Evolutionary conservation across 352 stramenopile species (phyloP), one percentile per base, ranked within the genome.

Genomic region (Globisporangium acanthophoron): DNA sequence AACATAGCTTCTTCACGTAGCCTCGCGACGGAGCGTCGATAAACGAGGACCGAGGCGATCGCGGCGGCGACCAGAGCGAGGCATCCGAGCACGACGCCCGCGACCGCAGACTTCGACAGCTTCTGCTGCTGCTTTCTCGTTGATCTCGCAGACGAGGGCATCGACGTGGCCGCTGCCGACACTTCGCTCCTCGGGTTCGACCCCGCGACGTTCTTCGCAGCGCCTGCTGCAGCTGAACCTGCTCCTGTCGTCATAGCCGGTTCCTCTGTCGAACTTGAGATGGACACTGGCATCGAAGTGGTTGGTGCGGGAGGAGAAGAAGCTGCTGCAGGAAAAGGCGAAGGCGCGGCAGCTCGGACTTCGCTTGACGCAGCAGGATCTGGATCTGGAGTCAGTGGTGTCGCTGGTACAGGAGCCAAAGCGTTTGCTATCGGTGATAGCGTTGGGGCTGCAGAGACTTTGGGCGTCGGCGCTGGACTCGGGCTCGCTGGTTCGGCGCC

Each of bases 1-100:
- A 59, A 59, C 54, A 59, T 59, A 15, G 39, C 40, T 33, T 59
- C 54, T 18, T 59, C 54, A 6, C 54, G 54, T 6, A 52, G 31
- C 3, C 54, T 20, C 27, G 41, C 43, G 27, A 52, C n/a, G 20
- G 29, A 33, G n/a, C 24, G 49, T n/a, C 48, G 51, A 41, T 52
- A 59, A 7, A 52, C 29, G 16, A 59, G 27, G 2, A 52, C 29
- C 1, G 29, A 37, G 43, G 45, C 33, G 18, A 52, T 15, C 5
- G 3, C 54, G 3, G 18, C 43, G 15, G 20, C 43, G 2, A 35
- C 5, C 1, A 39, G 18, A 2, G 15, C 29, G 12, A 44, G 5
- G 31, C 54, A 59, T 4, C 16, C 54, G 6, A 52, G 35, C 27
- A 50, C 43, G 21, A 59, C 35, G 12, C 54, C 43, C 12, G 43